phyloP scores from a whole-genome alignment of 192 early-diverging fungal genomes.

The Coemansia sp. region DNA sequence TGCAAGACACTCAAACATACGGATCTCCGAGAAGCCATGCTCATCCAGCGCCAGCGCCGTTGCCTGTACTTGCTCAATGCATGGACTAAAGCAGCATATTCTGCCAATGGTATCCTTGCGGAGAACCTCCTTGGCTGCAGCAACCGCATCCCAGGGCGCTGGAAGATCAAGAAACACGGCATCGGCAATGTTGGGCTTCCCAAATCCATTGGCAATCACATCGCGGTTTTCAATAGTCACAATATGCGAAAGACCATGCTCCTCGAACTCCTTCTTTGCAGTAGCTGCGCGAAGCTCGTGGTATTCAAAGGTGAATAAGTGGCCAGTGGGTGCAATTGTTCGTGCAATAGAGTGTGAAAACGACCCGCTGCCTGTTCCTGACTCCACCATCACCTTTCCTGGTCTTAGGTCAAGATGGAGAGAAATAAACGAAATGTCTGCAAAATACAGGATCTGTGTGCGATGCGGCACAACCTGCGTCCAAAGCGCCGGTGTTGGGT shows the following conservation, averaged over 20 bases:
- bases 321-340: slow-evolving; percentile 83
- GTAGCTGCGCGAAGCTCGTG: slow-evolving; percentile 76
- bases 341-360: slow-evolving; percentile 95
- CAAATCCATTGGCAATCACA: slow-evolving; percentile 80
- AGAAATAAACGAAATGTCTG: slow-evolving; percentile 93
- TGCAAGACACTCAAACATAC: slow-evolving; percentile 93
- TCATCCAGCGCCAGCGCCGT: slow-evolving; percentile 78
- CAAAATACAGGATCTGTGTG: slow-evolving; percentile 94
- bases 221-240: slow-evolving; percentile 80
- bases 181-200: slow-evolving; percentile 66
- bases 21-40: slow-evolving; percentile 85
- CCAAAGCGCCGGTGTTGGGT: slow-evolving; percentile 96
- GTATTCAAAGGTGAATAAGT: slow-evolving; percentile 94
- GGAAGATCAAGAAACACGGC: slow-evolving; percentile 97
- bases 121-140: slow-evolving; percentile 81
- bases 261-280: slow-evolving; percentile 72
- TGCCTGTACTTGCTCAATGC: slow-evolving; percentile 91
- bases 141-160: slow-evolving; percentile 93
- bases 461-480: slow-evolving; percentile 89
- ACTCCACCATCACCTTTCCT: slow-evolving; percentile 84
- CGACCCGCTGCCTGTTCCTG: slow-evolving; percentile 95
- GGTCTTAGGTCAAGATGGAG: slow-evolving; percentile 81
- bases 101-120: slow-evolving; percentile 77
- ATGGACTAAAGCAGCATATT: slow-evolving; percentile 94
- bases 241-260: slow-evolving; percentile 70